Evolutionary conservation across 179 eudicot species (phyloP).

Genomic region (Camellia oleifera): DNA sequence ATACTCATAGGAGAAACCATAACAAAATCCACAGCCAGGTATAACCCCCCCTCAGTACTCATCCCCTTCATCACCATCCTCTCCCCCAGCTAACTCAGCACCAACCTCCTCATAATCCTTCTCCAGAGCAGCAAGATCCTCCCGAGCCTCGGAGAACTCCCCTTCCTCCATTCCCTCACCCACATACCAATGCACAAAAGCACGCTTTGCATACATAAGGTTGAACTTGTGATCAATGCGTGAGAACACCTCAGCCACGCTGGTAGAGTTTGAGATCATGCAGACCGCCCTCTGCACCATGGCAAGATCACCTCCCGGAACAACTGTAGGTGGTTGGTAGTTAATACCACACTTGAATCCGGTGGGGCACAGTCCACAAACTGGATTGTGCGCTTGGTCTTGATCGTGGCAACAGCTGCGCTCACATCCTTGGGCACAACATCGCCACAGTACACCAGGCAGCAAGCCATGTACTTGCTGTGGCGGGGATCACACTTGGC

Average conservation of each 20-base stretch:
- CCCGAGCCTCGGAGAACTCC: conserved; percentile 47
- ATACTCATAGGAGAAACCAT: background rate
- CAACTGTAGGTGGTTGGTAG: conserved; percentile 43
- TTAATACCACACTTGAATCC: conserved; percentile 48
- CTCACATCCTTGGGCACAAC: conserved; percentile 47
- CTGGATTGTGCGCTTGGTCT: conserved; percentile 40
- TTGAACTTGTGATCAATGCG: conserved; percentile 47
- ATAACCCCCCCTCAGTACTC: conserved; percentile 26
- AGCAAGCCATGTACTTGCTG: conserved; percentile 46
- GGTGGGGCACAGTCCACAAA: conserved; percentile 18
- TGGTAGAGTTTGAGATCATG: conserved; percentile 48
- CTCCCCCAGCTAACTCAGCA: conserved; percentile 37
- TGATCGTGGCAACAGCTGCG: conserved; percentile 41
- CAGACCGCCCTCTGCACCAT: conserved; percentile 53
- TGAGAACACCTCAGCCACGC: conserved; percentile 46
- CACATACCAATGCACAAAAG: conserved; percentile 52
- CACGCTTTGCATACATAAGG: conserved; percentile 46
- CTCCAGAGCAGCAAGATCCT: conserved; percentile 34
- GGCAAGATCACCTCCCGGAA: conserved; percentile 46
- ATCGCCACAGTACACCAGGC: conserved; percentile 45
- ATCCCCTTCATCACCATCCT: conserved; percentile 45
- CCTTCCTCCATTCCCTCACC: conserved; percentile 59
- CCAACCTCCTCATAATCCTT: conserved; percentile 36
- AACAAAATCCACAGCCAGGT: background rate
- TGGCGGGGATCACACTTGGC: conserved; percentile 46